Conservation (phyloP, 1,139 yeast genomes). For the Yamadazyma atlantica region DNA sequence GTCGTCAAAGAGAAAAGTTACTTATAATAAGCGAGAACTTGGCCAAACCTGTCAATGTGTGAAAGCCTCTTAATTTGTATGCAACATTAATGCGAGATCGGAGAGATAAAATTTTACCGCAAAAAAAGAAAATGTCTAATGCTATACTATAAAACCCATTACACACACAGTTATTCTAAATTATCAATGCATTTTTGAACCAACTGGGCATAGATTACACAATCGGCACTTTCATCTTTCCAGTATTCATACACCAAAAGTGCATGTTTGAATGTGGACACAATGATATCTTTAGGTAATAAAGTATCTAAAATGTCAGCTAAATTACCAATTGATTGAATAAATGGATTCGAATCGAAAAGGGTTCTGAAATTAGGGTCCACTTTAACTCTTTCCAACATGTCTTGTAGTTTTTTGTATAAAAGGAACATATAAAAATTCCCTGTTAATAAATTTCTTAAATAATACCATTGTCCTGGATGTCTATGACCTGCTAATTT, state of each 20-base stretch:
- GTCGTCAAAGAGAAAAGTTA: no score
- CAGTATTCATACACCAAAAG: constrained; percentile 35
- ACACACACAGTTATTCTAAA: constrained; percentile 2
- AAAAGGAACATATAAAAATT: constrained; percentile 39
- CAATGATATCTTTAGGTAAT: constrained; percentile 25
- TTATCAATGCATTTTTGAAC: constrained; percentile 23
- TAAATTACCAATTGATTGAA: constrained; percentile 12
- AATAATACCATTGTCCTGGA: constrained; percentile 44
- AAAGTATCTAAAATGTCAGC: constrained; percentile 15
- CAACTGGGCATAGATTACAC: constrained; percentile 28
- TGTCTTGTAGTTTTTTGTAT: constrained; percentile 30
- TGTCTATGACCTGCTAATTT: constrained; percentile 41
- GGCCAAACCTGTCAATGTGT: background rate
- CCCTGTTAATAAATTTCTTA: constrained; percentile 41
- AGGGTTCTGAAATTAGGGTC: constrained; percentile 8
- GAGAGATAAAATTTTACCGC: constrained; percentile 16
- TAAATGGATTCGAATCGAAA: constrained; percentile 9
- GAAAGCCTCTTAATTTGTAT: background rate
- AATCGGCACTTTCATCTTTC: constrained; percentile 39
- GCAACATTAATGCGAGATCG: constrained; percentile 20
- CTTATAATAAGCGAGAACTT: background rate
- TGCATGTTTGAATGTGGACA: constrained; percentile 31
- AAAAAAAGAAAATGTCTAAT: background rate
- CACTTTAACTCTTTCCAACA: constrained; percentile 13
- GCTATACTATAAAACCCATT: background rate